phyloP scores from a whole-genome alignment of 2,329 filamentous ascomycete genomes.

The Fusarium tanahbumbuense region DNA sequence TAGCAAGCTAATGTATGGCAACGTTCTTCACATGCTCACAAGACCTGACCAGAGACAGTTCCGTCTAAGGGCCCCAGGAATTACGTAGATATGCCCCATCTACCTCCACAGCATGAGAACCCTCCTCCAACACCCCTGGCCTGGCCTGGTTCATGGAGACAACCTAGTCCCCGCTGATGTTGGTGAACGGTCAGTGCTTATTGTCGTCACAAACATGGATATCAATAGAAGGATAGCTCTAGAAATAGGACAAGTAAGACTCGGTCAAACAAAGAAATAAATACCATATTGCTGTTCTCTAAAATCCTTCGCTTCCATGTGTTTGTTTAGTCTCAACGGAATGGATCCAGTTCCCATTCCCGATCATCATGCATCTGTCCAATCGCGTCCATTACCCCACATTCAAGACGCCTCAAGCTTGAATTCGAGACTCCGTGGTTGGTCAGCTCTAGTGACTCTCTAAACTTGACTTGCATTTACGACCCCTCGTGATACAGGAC shows the following conservation, averaged over 20 bases:
- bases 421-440: constrained; percentile 32
- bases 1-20: constrained; percentile 1
- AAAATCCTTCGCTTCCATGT: background rate
- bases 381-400: constrained; percentile 27
- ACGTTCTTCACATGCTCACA: constrained; percentile 43
- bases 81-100: constrained; percentile 36
- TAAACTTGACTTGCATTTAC: constrained; percentile 27
- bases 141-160: constrained; percentile 12
- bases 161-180: constrained; percentile 19
- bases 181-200: background rate
- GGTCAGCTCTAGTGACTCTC: constrained; percentile 23
- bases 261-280: background rate
- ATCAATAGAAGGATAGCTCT: background rate
- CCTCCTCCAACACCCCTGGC: background rate
- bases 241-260: background rate
- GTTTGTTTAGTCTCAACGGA: background rate
- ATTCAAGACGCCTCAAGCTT: constrained; percentile 27
- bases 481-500: constrained; percentile 34
- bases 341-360: background rate
- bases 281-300: background rate
- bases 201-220: background rate
- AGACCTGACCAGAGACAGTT: constrained; percentile 23
- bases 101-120: constrained; percentile 24
- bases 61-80: constrained; percentile 25
- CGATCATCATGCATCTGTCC: constrained; percentile 12